phyloP scores from a whole-genome alignment of 306 rosid genomes.

The Phaseolus lunatus region DNA sequence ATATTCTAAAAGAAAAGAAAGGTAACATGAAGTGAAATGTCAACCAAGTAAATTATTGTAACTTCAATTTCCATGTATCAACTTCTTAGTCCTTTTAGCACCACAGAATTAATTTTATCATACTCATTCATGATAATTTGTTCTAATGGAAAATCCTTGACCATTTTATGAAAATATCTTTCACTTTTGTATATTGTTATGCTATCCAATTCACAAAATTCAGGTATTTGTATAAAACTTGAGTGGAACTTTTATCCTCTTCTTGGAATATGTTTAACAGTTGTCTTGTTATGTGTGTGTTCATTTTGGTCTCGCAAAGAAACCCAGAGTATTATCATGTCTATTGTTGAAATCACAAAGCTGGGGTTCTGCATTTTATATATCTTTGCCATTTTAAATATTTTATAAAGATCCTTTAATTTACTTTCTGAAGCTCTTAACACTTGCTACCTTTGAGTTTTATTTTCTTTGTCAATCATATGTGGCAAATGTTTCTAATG shows the following conservation, averaged over 20 bases:
- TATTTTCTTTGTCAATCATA: neutral
- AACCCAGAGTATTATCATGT: neutral
- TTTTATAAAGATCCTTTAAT: neutral
- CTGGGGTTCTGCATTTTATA: constrained; percentile 6
- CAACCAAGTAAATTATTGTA: constrained; percentile 31
- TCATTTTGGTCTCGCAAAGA: neutral
- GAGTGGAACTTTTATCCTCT: constrained; percentile 5
- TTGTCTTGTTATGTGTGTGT: neutral
- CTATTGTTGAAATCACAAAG: neutral
- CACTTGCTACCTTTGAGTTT: neutral
- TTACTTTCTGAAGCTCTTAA: constrained; percentile 2
- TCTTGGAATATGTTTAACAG: neutral
- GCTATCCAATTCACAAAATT: neutral
- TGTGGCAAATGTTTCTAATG: neutral
- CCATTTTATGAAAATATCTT: constrained; percentile 22
- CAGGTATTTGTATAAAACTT: neutral
- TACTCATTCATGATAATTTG: constrained; percentile 2
- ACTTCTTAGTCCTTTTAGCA: constrained; percentile 22
- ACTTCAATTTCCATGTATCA: constrained; percentile 24
- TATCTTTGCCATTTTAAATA: constrained; percentile 2
- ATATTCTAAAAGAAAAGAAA: constrained; percentile 67
- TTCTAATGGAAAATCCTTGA: constrained; percentile 26
- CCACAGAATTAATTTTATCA: constrained; percentile 12
- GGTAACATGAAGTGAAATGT: constrained; percentile 56
- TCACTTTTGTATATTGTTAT: constrained; percentile 15